Percentiles rank a stretch among this genome's conserved stretches.
phyloP scores from a whole-genome alignment of 768 basidiomycete genomes.

The Boletus reticuloceps region DNA sequence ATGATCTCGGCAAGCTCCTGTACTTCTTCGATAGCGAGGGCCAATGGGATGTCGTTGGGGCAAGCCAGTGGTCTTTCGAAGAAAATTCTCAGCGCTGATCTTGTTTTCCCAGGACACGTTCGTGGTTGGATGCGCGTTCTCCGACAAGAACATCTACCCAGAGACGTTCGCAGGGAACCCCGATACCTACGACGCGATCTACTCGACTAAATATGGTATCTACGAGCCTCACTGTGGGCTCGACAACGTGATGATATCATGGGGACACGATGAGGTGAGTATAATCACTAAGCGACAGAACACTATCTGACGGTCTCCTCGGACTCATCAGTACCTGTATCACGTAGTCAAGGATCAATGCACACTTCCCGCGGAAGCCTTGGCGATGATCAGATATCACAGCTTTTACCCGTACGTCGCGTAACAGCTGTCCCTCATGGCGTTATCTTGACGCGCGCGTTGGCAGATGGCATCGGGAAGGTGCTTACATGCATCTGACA shows the following conservation, averaged over 20 bases:
- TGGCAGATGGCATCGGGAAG: constrained; percentile 80
- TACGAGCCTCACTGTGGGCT: constrained; percentile 79
- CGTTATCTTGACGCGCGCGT: neutral
- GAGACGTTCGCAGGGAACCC: constrained; percentile 76
- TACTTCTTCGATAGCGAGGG: constrained; percentile 83
- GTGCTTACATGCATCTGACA: constrained; percentile 77
- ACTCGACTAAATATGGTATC: constrained; percentile 70
- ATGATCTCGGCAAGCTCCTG: constrained; percentile 87
- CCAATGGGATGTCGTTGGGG: constrained; percentile 95
- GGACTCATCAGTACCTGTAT: constrained; percentile 65
- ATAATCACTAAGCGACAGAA: constrained; percentile 1
- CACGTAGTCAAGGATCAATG: constrained; percentile 81
- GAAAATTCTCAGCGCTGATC: neutral
- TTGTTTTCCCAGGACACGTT: constrained; percentile 53
- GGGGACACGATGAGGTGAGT: constrained; percentile 88
- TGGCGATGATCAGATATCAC: constrained; percentile 94
- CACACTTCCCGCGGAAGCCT: constrained; percentile 72
- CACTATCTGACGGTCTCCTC: constrained; percentile 5
- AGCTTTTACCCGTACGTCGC: constrained; percentile 79
- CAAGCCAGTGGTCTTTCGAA: constrained; percentile 32
- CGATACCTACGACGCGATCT: constrained; percentile 60
- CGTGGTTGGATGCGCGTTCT: constrained; percentile 84
- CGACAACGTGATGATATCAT: constrained; percentile 84
- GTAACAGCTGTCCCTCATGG: neutral
- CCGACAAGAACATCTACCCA: constrained; percentile 79